phyloP scores from a whole-genome alignment of 140 eudicot genomes.

The Flaveria floridana region DNA sequence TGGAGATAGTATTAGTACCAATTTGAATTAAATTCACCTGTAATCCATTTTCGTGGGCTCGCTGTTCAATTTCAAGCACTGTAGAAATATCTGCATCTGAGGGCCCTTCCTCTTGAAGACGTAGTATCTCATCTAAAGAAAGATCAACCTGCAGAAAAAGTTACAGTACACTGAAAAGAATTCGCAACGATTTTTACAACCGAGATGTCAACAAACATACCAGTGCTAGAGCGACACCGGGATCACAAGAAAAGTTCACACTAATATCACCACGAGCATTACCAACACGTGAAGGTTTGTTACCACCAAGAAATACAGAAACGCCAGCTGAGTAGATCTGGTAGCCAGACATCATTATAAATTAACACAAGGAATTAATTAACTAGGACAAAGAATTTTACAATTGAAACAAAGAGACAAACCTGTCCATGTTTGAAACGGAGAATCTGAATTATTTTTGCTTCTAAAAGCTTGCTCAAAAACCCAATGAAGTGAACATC shows the following conservation, averaged over 20 bases:
- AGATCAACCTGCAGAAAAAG: conserved; percentile 61
- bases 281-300: conserved; percentile 85
- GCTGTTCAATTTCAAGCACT: conserved; percentile 92
- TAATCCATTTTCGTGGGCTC: conserved; percentile 94
- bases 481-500: conserved; percentile 76
- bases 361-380: not conserved
- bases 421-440: conserved; percentile 99
- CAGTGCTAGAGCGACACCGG: conserved; percentile 65
- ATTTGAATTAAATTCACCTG: conserved; percentile 56
- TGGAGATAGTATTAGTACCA: not conserved
- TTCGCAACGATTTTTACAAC: conserved; percentile 8
- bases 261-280: conserved; percentile 88
- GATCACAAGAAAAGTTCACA: conserved; percentile 90
- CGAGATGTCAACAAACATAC: conserved; percentile 37
- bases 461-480: conserved; percentile 84
- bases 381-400: not conserved
- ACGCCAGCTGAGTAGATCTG: conserved; percentile 93
- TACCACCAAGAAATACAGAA: conserved; percentile 89
- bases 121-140: conserved; percentile 81
- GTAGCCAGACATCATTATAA: conserved; percentile 30
- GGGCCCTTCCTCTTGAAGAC: conserved; percentile 93
- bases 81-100: conserved; percentile 71
- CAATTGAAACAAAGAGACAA: conserved; percentile 25
- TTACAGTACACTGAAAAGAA: conserved; percentile 11
- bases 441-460: conserved; percentile 77